Evolutionary conservation across 768 basidiomycete genomes (phyloP), one percentile per base, ranked within the genome.

Genomic region (Lentinula boryana): DNA sequence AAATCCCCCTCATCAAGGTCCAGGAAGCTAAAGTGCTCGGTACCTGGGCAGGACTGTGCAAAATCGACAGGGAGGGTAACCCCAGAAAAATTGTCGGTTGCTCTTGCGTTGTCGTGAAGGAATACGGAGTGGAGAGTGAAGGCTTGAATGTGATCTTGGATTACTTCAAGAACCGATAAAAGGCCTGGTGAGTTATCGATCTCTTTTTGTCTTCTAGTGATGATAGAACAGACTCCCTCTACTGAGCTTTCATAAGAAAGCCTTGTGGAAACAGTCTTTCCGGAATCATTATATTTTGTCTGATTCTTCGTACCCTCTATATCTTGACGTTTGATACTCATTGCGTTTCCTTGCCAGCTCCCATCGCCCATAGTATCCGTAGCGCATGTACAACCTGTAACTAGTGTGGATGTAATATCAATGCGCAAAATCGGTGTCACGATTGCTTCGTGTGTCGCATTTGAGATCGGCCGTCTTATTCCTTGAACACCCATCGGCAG

Each of bases 1-100:
- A 95, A 78, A 98, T 98, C 81, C 94, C 95, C 83, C 81, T 99
- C 65, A 98, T 99, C 92, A 98, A 98, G 80, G 93, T 95, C 67
- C 92, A 92, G 69, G 96, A 98, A 76, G 90, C 93, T 71, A 99
- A 99, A 80, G 86, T 96, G 66, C 90, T 99, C 71, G 96, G 96
- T 38, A 93, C 90, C 67, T 98, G 96, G 96, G 95, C 93, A 68
- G 95, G 96, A 71, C 85, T 99, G 64, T 98, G 96, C 89, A 99
- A 99, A 84, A 95, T 98, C 75, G 96, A 99, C 80, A 87, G 93
- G 70, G 96, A 98, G 80, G 96, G 96, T 66, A 98, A 97, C 80
- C 91, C 96, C 52, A 84, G 96, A 74, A 98, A 98, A 83, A 80
- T 98, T 70, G 93, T 95, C 57, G 88, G 89, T 59, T 93, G 92